Evolutionary conservation across 2,329 filamentous ascomycete species (phyloP).

Genomic region (Blumeria graminis): DNA sequence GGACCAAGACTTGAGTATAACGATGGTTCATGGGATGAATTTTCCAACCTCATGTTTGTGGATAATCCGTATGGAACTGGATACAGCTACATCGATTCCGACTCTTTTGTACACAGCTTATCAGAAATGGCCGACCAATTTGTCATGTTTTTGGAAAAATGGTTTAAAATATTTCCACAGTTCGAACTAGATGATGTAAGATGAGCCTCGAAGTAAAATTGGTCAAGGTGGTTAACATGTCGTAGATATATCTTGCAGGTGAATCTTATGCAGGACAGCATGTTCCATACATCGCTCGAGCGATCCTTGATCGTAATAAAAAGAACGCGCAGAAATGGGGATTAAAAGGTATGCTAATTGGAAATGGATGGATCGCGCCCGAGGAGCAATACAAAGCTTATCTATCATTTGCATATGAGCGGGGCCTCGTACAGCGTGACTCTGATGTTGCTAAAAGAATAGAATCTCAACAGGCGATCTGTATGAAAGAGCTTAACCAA

Average conservation of each 20-base stretch:
- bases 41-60: conserved; percentile 86
- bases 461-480: conserved; percentile 44
- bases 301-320: conserved; percentile 72
- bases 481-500: conserved; percentile 34
- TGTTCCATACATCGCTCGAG: conserved; percentile 88
- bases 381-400: conserved; percentile 77
- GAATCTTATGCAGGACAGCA: conserved; percentile 95
- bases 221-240: conserved; percentile 8
- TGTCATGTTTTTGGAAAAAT: conserved; percentile 71
- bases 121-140: conserved; percentile 79
- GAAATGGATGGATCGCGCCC: conserved; percentile 93
- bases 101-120: conserved; percentile 68
- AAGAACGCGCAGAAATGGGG: conserved; percentile 39
- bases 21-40: conserved; percentile 95
- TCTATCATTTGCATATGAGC: conserved; percentile 55
- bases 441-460: conserved; percentile 39
- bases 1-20: conserved; percentile 42
- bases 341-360: conserved; percentile 67
- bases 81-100: conserved; percentile 81
- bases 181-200: conserved; percentile 79
- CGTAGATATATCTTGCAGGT: conserved; percentile 72
- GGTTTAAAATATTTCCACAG: conserved; percentile 73
- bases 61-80: conserved; percentile 94
- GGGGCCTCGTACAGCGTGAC: conserved; percentile 44
- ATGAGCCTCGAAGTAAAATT: conserved; percentile 6